Evolutionary conservation across 208 protist species (phyloP).

Genomic region (Trypanosoma vivax): DNA sequence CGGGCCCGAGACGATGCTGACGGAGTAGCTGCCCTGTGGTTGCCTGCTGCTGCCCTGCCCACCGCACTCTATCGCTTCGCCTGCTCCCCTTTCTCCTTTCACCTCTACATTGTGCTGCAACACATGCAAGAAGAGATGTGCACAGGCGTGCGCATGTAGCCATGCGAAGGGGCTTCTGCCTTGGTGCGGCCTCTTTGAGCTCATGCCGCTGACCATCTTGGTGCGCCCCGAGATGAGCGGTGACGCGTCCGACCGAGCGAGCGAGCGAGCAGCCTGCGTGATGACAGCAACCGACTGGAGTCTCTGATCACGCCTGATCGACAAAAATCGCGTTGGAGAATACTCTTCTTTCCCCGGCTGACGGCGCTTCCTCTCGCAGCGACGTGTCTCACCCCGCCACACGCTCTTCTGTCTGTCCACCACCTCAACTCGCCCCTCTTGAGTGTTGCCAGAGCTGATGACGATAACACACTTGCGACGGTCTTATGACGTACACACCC

Average conservation of each 20-base stretch:
- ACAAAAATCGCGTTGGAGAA: constrained; percentile 20
- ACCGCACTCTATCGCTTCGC: background rate
- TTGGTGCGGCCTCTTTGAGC: constrained; percentile 5
- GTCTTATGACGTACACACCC: constrained; percentile 42
- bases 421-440: background rate
- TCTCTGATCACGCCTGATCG: constrained; percentile 14
- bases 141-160: too few relatives aligned
- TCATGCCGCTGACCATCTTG: constrained; percentile 19
- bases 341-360: constrained; percentile 24
- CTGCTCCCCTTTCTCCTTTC: background rate
- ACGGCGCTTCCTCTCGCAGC: background rate
- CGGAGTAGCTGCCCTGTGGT: background rate
- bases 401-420: background rate
- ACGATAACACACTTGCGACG: constrained; percentile 45
- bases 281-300: constrained; percentile 22
- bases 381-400: background rate
- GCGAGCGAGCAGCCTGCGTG: background rate
- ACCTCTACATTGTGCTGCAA: background rate
- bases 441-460: background rate
- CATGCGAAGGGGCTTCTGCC: constrained; percentile 9
- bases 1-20: constrained; percentile 11
- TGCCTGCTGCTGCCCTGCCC: constrained; percentile 1
- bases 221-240: constrained; percentile 12
- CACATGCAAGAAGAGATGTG: background rate
- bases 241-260: background rate